Base-by-base conservation (phyloP, 208 protist species). In the Trypanosoma melophagium region DNA sequence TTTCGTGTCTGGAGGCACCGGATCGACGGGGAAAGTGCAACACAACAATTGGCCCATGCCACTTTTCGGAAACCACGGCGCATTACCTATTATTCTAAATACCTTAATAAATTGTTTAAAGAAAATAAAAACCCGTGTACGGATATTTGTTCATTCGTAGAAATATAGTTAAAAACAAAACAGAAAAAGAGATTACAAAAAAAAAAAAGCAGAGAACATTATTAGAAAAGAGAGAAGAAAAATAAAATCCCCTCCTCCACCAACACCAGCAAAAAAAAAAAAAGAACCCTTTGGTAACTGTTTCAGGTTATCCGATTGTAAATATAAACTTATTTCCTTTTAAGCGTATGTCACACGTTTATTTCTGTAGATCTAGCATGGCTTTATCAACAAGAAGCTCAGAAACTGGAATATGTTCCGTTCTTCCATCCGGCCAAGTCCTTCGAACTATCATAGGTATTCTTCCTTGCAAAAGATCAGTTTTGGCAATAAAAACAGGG, bases 401-500 rank as follows among this genome's bases (percentile, higher is more conserved):
- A 25, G 68, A 77, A 7, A 94, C 77, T 0, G 91, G 91, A 60
- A 96, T 94, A 42, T 84, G 79, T 68, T 96, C 91, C 5, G 76
- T 77, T 19, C 64, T 76, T 9, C 91, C 91, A 60, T 93, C 79
- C 0, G 91, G 91, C 80, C 87, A 94, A n/a, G 79, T 86, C 13
- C 91, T 81, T n/a, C 77, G 77, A 22, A 96, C 86, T 57, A 96
- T 71, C 84, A 93, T 93, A 12, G 80, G 79, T 59, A 96, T 94
- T 31, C 56, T 63, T 2, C 77, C 65, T 54, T 92, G 80, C 45
- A 93, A 42, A 10, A 96, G 76, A 42, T 96, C 87, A 28, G 86
- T 77, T 74, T 96, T 96, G 28, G 88, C 87, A 72, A 94, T 88
- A 67, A 87, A 82, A n/a, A 96, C 75, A 7, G 91, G 91, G 56